phyloP scores from a whole-genome alignment of 2,329 filamentous ascomycete species.

The Botrytis elliptica region DNA sequence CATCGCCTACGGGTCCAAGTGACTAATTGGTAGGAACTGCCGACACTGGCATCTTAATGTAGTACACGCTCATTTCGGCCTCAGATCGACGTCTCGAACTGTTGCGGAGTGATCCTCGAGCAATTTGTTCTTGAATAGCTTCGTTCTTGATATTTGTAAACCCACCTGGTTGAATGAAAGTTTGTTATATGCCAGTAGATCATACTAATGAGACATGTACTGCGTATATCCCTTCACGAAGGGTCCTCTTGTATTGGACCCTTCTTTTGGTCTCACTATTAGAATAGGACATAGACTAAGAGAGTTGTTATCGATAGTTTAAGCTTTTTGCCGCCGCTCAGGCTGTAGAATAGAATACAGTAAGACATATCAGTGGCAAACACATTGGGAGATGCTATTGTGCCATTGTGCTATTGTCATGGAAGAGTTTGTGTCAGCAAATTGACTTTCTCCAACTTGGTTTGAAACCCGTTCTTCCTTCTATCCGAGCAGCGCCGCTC shows the following conservation, averaged over 20 bases:
- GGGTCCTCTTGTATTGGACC: neutral
- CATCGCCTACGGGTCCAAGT: neutral
- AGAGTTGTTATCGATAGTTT: slow-evolving; percentile 14
- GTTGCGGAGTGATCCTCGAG: slow-evolving; percentile 19
- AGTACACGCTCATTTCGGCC: slow-evolving; percentile 5
- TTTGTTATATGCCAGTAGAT: slow-evolving; percentile 5
- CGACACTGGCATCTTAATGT: slow-evolving; percentile 5
- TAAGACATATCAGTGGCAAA: slow-evolving; percentile 21
- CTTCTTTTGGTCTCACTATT: slow-evolving; percentile 3
- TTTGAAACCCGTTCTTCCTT: slow-evolving; percentile 1
- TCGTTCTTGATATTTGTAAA: slow-evolving; percentile 10
- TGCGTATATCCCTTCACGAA: neutral
- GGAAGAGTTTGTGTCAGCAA: neutral
- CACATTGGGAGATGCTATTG: neutral
- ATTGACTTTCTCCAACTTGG: neutral
- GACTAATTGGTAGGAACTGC: slow-evolving; percentile 22
- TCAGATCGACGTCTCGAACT: slow-evolving; percentile 14
- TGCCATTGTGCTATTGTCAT: neutral
- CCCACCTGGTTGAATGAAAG: neutral
- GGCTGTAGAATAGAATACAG: neutral
- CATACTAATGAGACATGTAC: slow-evolving; percentile 15
- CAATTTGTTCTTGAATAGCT: slow-evolving; percentile 12
- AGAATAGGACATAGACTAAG: neutral
- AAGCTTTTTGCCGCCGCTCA: slow-evolving; percentile 12
- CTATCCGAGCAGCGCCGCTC: slow-evolving; percentile 5